These are phyloP conservation scores for Alternaria sp. DNA, from an alignment of 2,329 filamentous ascomycete genomes.

Conservation along the genomic window DNA sequence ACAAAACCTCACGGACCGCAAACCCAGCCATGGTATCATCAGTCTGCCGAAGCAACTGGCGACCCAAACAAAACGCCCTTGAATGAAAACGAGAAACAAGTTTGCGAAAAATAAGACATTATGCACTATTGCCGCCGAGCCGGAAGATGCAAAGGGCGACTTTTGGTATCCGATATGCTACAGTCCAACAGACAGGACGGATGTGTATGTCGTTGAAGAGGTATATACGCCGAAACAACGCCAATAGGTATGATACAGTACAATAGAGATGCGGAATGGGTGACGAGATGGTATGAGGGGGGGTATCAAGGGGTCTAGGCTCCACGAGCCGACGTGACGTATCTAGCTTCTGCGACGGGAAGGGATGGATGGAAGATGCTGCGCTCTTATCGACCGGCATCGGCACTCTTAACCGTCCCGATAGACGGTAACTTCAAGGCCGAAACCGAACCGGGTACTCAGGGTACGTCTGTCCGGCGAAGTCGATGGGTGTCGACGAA, in stretches of 20 bases:
- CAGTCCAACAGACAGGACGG: neutral
- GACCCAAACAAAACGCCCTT: neutral
- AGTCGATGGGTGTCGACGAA: conserved; percentile 31
- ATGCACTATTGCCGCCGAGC: neutral
- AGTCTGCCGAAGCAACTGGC: neutral
- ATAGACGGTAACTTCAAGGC: neutral
- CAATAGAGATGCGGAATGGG: neutral
- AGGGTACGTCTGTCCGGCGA: neutral
- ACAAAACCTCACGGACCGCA: too few species aligned
- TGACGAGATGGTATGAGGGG: neutral
- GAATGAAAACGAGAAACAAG: neutral
- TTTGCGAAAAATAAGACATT: neutral
- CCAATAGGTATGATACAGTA: conserved; percentile 7
- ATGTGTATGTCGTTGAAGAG: neutral
- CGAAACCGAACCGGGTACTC: conserved; percentile 3
- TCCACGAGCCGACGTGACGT: neutral
- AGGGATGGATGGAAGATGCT: conserved; percentile 1
- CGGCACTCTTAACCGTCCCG: neutral
- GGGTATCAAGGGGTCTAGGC: neutral
- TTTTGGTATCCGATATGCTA: conserved; percentile 1
- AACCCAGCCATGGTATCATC: neutral
- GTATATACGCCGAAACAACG: conserved; percentile 6
- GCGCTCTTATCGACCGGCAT: neutral
- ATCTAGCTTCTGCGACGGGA: conserved; percentile 5
- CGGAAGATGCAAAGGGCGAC: neutral